Evolutionary conservation across 352 stramenopile species (phyloP).

Genomic region (Globisporangium yorkense): DNA sequence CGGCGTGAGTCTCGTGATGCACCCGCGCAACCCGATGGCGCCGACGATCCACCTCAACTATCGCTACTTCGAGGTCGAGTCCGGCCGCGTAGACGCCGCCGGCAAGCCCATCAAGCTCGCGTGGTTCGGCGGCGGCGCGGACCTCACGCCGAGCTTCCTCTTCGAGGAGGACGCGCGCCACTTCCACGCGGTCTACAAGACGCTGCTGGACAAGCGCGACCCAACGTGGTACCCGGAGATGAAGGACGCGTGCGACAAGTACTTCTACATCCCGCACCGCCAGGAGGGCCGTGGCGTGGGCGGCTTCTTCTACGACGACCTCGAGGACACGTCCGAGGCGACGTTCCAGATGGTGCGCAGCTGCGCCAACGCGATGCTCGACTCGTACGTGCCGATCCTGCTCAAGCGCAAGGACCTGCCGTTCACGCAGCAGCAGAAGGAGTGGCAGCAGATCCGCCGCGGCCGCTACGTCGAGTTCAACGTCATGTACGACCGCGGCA

Average conservation of each 20-base stretch:
- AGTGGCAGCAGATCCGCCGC: constrained; percentile 97
- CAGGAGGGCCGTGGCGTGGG: constrained; percentile 94
- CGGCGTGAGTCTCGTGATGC: constrained; percentile 95
- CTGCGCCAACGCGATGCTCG: constrained; percentile 80
- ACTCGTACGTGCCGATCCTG: constrained; percentile 96
- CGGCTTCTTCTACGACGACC: constrained; percentile 98
- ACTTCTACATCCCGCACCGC: constrained; percentile 97
- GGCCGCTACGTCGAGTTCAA: constrained; percentile 99
- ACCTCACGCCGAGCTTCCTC: constrained; percentile 97
- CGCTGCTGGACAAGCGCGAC: constrained; percentile 90
- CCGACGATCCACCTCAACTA: constrained; percentile 98
- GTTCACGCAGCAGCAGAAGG: constrained; percentile 95
- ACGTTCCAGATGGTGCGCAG: constrained; percentile 77
- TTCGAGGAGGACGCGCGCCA: constrained; percentile 95
- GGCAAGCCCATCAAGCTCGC: constrained; percentile 76
- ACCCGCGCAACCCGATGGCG: constrained; percentile 91
- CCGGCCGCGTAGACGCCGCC: constrained; percentile 64
- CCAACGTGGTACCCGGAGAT: constrained; percentile 91
- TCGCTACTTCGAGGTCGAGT: constrained; percentile 97
- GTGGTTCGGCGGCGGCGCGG: constrained; percentile 96
- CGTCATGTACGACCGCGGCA: constrained; percentile 98
- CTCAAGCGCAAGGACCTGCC: constrained; percentile 93
- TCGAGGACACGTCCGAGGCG: constrained; percentile 91
- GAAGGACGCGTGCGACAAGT: constrained; percentile 97
- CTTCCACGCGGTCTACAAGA: constrained; percentile 98